Base-by-base conservation (phyloP, 768 basidiomycete species). In the Naganishia vishniacii region DNA sequence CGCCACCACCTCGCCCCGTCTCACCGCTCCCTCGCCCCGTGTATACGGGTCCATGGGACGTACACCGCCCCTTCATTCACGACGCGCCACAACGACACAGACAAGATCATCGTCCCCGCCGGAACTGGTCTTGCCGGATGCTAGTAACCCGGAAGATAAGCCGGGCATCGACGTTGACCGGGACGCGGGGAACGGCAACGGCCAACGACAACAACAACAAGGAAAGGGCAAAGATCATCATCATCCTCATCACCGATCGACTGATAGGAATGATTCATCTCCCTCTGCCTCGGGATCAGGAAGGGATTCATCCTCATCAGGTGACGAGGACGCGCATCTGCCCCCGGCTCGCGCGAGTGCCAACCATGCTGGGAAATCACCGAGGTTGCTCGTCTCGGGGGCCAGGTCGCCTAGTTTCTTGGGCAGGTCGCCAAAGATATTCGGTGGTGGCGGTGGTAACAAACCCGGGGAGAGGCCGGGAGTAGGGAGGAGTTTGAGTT, bases 21-120 rank as follows among this genome's bases (percentile, higher is more conserved):
- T 51, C 3, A 51, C 29, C 28, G 32, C 32, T 5, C 49, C 49
- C 15, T 32, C 49, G 18, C 20, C 49, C 29, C 18, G 26, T 2
- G 42, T 41, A 5, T 63, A 63, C 31, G 62, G 62, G 23, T 63
- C 62, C 16, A 42, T 63, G 62, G 62, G 62, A 8, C 28, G 40
- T 20, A 51, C 62, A 0, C 62, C 62, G n/a, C 48, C 62, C 25
- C n/a, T n/a, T n/a, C n/a, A n/a, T n/a, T n/a, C n/a, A n/a, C n/a
- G n/a, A n/a, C n/a, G n/a, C n/a, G n/a, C n/a, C n/a, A n/a, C n/a
- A n/a, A 41, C 56, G 34, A 32, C 28, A 2, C 23, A 11, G n/a
- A 12, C n/a, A 7, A 20, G 59, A 29, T 15, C 59, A 25, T 9
- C 26, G 4, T 48, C 62, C 23, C 62, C 62, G 25, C 62, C 62